These are phyloP conservation scores for Phialophora expanda DNA, from an alignment of 2,329 filamentous ascomycete genomes.

Conservation along the genomic window DNA sequence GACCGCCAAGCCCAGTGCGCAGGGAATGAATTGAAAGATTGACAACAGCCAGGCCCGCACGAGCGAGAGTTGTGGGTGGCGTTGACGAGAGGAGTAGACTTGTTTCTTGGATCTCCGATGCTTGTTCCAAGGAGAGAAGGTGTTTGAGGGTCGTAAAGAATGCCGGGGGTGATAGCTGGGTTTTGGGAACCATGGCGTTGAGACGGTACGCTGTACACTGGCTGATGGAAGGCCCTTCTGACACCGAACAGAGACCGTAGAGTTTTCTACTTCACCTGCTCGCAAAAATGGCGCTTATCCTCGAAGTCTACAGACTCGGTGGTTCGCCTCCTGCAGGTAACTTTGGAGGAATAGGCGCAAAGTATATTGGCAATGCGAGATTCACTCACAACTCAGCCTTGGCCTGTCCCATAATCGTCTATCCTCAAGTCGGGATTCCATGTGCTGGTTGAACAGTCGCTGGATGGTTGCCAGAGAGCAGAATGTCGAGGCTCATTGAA, in stretches of 20 bases:
- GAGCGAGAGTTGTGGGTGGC: constrained; percentile 45
- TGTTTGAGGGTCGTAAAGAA: constrained; percentile 52
- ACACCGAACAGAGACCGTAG: background rate
- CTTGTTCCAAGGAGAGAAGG: constrained; percentile 52
- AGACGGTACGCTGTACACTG: background rate
- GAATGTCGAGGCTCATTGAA: too few species aligned
- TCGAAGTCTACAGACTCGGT: background rate
- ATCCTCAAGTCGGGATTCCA: background rate
- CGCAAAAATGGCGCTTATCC: background rate
- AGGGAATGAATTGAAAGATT: constrained; percentile 66
- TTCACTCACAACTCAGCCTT: background rate
- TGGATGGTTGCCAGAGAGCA: too few species aligned
- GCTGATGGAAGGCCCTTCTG: background rate
- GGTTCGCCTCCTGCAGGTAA: background rate
- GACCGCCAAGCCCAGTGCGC: constrained; percentile 89
- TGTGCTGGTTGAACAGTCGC: background rate
- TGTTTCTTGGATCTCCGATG: constrained; percentile 52
- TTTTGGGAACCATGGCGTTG: constrained; percentile 4
- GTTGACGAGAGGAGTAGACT: constrained; percentile 45
- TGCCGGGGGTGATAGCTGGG: constrained; percentile 44
- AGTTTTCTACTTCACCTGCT: background rate
- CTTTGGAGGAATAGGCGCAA: background rate
- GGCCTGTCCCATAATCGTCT: background rate
- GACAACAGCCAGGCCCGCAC: constrained; percentile 51
- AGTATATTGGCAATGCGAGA: background rate